These are phyloP conservation scores for Phoma sp. DNA, from an alignment of 2,329 filamentous ascomycete species.

Conservation along the genomic window DNA sequence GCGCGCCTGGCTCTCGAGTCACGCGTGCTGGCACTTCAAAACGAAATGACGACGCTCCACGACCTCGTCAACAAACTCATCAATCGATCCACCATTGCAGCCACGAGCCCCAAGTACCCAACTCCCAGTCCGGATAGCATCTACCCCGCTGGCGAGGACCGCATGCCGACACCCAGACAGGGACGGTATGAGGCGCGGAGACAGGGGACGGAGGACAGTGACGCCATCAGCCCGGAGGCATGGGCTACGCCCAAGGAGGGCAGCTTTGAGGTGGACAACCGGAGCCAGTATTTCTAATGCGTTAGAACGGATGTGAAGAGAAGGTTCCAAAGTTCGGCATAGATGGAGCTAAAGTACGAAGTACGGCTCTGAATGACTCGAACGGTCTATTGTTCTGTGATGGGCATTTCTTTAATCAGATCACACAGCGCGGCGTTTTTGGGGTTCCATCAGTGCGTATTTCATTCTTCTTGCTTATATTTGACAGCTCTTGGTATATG, in stretches of 20 bases:
- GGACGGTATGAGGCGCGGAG: conserved; percentile 7
- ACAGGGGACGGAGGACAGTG: conserved; percentile 14
- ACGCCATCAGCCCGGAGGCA: conserved; percentile 38
- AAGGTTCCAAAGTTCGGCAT: neutral
- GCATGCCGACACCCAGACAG: conserved; percentile 35
- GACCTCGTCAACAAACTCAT: conserved; percentile 38
- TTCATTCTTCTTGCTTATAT: neutral
- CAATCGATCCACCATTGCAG: conserved; percentile 7
- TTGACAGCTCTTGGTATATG: neutral
- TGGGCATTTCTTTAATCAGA: neutral
- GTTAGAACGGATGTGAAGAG: neutral
- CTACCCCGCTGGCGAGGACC: conserved; percentile 23
- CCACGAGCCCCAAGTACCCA: conserved; percentile 35
- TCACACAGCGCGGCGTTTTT: conserved; percentile 10
- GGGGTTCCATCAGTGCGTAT: neutral
- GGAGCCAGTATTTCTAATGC: conserved; percentile 32
- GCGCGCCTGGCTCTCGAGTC: conserved; percentile 44
- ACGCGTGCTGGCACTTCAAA: conserved; percentile 39
- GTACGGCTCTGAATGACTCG: neutral
- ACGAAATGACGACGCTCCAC: conserved; percentile 41
- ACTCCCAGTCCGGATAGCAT: conserved; percentile 43
- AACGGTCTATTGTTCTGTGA: neutral
- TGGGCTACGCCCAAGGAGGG: conserved; percentile 50
- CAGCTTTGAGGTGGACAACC: conserved; percentile 6
- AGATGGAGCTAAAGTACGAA: conserved; percentile 10